phyloP scores from a whole-genome alignment of 345 rosid genomes.

The Citrus reticulata region DNA sequence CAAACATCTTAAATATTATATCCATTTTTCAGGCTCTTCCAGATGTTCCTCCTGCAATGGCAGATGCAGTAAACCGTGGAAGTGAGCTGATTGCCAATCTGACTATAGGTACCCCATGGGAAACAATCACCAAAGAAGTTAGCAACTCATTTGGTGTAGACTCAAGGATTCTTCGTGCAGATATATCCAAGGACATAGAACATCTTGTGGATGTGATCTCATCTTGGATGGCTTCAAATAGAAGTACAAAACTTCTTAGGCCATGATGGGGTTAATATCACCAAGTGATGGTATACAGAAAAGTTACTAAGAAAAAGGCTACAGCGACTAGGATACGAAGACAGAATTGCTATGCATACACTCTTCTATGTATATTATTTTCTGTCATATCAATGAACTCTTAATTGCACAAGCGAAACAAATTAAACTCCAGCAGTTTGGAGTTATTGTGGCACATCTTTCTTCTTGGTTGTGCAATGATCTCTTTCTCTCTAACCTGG shows the following conservation, averaged over 20 bases:
- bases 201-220: constrained; percentile 64
- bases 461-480: not conserved
- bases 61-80: constrained; percentile 87
- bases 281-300: not conserved
- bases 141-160: constrained; percentile 69
- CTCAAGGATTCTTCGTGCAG: constrained; percentile 59
- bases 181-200: constrained; percentile 62
- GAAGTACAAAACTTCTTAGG: constrained; percentile 55
- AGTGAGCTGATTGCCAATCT: constrained; percentile 77
- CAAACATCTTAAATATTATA: not conserved
- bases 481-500: not conserved
- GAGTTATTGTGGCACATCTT: not conserved
- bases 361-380: not conserved
- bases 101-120: constrained; percentile 92
- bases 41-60: constrained; percentile 98
- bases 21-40: constrained; percentile 63
- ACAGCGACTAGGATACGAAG: not conserved
- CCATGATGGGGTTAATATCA: constrained; percentile 20
- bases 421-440: not conserved
- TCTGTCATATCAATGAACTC: not conserved
- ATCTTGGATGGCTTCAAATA: constrained; percentile 85
- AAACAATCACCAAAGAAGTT: constrained; percentile 86
- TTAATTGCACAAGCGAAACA: not conserved
- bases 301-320: not conserved
- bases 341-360: not conserved